Percentiles rank a stretch among this genome's conserved stretches.
Evolutionary conservation across 1,284 basidiomycete genomes (phyloP).

Genomic region (Fomitiporia mediterranea): DNA sequence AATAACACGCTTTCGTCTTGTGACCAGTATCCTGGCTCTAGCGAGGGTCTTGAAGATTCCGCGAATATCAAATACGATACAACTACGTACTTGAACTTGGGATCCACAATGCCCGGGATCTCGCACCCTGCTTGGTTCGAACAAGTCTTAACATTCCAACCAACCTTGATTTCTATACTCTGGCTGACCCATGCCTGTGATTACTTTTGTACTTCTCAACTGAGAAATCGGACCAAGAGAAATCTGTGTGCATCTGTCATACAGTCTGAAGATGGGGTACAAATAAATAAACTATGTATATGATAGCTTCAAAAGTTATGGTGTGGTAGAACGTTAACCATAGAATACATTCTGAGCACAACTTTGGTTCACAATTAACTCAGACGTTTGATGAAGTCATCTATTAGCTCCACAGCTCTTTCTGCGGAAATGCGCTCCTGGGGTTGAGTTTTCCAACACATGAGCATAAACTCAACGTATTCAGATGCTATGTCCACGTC

Average conservation of each 20-base stretch:
- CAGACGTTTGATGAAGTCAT: background rate
- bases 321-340: too few relatives aligned
- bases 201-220: background rate
- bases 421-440: background rate
- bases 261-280: background rate
- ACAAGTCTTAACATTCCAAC: background rate
- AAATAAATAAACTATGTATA: background rate
- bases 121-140: background rate
- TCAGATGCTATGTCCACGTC: background rate
- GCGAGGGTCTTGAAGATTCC: background rate
- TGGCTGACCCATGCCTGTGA: background rate
- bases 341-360: too few relatives aligned
- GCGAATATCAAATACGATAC: background rate
- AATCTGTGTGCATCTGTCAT: background rate
- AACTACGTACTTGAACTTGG: background rate
- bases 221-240: background rate
- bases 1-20: background rate
- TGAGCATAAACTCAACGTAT: background rate
- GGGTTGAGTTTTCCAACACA: background rate
- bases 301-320: too few relatives aligned
- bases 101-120: background rate
- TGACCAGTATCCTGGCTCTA: background rate
- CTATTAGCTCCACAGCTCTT: background rate
- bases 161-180: background rate
- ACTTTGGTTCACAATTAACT: background rate